Base-by-base conservation (phyloP, 2,329 filamentous ascomycete species). In the Didymella exigua region DNA sequence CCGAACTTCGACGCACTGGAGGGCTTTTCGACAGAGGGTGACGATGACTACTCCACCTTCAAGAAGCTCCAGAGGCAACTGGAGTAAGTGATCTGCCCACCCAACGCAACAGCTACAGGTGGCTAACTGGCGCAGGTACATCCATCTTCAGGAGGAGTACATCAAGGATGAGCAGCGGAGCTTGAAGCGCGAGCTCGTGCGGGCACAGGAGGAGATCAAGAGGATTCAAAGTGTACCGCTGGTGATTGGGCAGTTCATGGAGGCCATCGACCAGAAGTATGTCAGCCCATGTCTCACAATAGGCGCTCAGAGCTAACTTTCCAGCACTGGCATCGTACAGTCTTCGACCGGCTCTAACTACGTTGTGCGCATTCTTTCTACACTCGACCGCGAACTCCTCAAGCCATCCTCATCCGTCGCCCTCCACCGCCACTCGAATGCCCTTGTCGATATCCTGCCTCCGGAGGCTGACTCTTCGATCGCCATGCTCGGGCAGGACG, bases 121-220 rank as follows among this genome's bases (percentile, higher is more conserved):
- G 57, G 66, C 73, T 76, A 68, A 75, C 64, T 29, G 23, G 33
- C 44, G 27, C 62, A 91, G 89, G 76, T 91, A 96, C 77, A 96
- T 98, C 75, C 91, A 97, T 78, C 84, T 99, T 68, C 95, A 99
- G 80, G 95, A 99, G 79, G 95, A 99, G 77, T 99, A 99, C 79
- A 99, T 99, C 86, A 99, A 99, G 82, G 95, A 99, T 86, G 95
- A 99, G 83, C 95, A 99, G 81, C 88, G 91, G 81, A 97, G 92
- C 79, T 79, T 99, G 76, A 99, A 99, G 84, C 87, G 95, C 68
- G 95, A 99, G 82, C 85, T 99, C 46, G 93, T 99, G 50, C 88
- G 95, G 67, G 95, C 95, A 67, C 95, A 99, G 76, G 95, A 99
- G 77, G 95, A 99, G 81, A 99, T 99, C 81, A 99, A 99, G 83